phyloP scores from a whole-genome alignment of 1,284 basidiomycete genomes.

The Cryptococcus neoformans region DNA sequence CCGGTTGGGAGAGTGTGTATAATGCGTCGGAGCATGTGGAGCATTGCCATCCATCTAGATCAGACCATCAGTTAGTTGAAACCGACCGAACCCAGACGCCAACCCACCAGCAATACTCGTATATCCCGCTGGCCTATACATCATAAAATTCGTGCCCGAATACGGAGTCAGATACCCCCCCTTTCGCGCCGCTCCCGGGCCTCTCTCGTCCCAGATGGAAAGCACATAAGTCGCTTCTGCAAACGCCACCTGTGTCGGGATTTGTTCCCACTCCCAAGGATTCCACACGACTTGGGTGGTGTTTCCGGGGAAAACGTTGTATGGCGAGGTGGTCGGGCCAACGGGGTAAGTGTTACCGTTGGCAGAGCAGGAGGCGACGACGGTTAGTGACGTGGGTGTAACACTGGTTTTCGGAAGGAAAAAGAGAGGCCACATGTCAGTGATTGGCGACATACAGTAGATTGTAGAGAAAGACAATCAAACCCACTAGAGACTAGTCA shows the following conservation, averaged over 20 bases:
- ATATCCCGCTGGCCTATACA: conserved; percentile 79
- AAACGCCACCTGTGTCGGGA: conserved; percentile 63
- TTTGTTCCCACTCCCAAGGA: conserved; percentile 67
- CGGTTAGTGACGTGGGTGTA: conserved; percentile 68
- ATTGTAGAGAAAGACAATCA: not conserved
- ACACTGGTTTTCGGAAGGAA: conserved; percentile 44
- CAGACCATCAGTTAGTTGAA: not conserved
- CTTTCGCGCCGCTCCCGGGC: conserved; percentile 57
- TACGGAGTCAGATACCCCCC: conserved; percentile 72
- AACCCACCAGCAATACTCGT: conserved; percentile 66
- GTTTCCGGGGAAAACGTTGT: conserved; percentile 61
- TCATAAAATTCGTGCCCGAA: conserved; percentile 67
- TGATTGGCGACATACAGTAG: no score
- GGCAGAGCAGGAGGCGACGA: conserved; percentile 69
- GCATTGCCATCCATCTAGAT: conserved; percentile 65
- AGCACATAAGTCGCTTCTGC: conserved; percentile 72
- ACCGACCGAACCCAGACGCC: not conserved
- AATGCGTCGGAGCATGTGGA: conserved; percentile 60
- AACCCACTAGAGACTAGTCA: conserved; percentile 62
- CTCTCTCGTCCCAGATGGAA: conserved; percentile 73
- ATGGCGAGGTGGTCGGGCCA: conserved; percentile 62
- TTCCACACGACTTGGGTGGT: conserved; percentile 77
- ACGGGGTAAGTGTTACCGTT: conserved; percentile 87
- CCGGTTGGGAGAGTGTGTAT: conserved; percentile 57
- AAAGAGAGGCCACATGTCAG: not conserved